phyloP scores from a whole-genome alignment of 2,329 filamentous ascomycete genomes.

The Annulohypoxylon truncatum region DNA sequence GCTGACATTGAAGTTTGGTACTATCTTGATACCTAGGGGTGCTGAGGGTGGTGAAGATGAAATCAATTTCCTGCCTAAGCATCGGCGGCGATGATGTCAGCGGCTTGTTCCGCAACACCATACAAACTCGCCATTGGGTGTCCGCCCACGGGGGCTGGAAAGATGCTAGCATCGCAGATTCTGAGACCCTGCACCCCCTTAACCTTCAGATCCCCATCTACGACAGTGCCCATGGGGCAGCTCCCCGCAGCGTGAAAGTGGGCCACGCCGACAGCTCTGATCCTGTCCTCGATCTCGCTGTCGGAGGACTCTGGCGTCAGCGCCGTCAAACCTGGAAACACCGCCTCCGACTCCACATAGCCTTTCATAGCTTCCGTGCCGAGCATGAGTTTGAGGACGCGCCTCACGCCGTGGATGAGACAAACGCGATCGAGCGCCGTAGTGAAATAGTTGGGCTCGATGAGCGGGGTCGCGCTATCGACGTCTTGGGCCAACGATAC shows the following conservation, averaged over 20 bases:
- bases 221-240: slow-evolving; percentile 53
- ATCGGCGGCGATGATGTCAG: slow-evolving; percentile 59
- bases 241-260: slow-evolving; percentile 49
- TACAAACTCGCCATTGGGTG: slow-evolving; percentile 64
- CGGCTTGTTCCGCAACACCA: slow-evolving; percentile 69
- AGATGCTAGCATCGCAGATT: slow-evolving; percentile 55
- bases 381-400: slow-evolving; percentile 41
- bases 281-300: slow-evolving; percentile 47
- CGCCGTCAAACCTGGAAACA: slow-evolving; percentile 25
- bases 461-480: not conserved
- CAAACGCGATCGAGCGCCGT: slow-evolving; percentile 48
- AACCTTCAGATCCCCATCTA: slow-evolving; percentile 52
- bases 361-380: slow-evolving; percentile 31
- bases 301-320: slow-evolving; percentile 43
- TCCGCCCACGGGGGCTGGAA: slow-evolving; percentile 55
- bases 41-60: not conserved
- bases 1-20: not conserved
- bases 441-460: slow-evolving; percentile 47
- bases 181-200: slow-evolving; percentile 54
- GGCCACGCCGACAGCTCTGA: slow-evolving; percentile 32
- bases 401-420: slow-evolving; percentile 41
- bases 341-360: slow-evolving; percentile 46
- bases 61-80: not conserved
- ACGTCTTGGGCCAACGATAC: slow-evolving; percentile 5
- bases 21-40: not conserved